Evolutionary conservation across 2,329 filamentous ascomycete genomes (phyloP).

Genomic region (Botrytis fragariae): DNA sequence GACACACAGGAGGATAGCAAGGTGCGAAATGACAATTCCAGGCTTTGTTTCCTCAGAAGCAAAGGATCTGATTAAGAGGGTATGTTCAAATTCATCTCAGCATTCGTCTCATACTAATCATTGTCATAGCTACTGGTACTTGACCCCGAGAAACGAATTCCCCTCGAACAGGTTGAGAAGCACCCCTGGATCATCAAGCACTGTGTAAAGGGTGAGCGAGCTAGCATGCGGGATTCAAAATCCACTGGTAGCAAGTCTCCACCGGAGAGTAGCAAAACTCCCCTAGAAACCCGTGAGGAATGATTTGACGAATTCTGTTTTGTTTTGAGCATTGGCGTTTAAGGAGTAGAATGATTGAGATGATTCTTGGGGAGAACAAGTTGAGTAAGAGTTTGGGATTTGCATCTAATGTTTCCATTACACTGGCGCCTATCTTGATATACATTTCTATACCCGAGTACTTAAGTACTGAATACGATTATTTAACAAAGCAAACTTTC

Average conservation of each 20-base stretch:
- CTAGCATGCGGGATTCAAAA: constrained; percentile 38
- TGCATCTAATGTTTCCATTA: constrained; percentile 31
- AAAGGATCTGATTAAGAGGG: constrained; percentile 86
- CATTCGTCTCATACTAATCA: constrained; percentile 23
- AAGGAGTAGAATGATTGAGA: constrained; percentile 16
- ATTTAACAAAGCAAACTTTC: constrained; percentile 5
- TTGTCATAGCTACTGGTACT: constrained; percentile 71
- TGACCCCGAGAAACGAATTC: constrained; percentile 89
- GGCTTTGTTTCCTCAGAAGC: constrained; percentile 88
- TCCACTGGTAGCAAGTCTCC: constrained; percentile 37
- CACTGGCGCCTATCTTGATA: constrained; percentile 37
- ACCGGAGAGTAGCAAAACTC: neutral
- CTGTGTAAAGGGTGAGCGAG: constrained; percentile 55
- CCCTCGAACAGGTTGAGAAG: constrained; percentile 80
- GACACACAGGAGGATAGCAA: constrained; percentile 85
- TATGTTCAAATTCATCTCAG: constrained; percentile 43
- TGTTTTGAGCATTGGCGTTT: constrained; percentile 33
- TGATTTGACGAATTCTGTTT: constrained; percentile 33
- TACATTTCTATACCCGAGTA: constrained; percentile 18
- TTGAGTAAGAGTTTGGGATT: constrained; percentile 35
- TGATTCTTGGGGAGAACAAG: constrained; percentile 25
- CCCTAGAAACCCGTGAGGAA: constrained; percentile 28
- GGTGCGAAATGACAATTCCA: constrained; percentile 90
- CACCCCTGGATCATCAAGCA: constrained; percentile 98
- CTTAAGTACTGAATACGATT: constrained; percentile 16